Conservation (phyloP, 2,329 filamentous ascomycete genomes). For the Ceratocystis colombiana region DNA sequence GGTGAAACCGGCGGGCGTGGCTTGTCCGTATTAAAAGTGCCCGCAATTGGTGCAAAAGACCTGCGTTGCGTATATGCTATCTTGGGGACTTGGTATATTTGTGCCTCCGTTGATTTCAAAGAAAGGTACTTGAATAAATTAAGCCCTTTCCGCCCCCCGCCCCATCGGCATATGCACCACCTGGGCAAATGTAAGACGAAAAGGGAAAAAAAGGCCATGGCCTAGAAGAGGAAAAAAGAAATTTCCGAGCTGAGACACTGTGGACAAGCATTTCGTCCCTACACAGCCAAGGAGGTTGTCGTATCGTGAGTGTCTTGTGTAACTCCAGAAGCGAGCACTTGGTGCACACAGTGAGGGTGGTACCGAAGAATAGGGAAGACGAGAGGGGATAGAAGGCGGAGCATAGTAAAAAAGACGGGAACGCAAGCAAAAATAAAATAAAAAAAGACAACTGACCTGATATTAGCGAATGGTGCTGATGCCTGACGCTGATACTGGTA, state of each 20-base stretch:
- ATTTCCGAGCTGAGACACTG: conserved; percentile 8
- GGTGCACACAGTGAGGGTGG: neutral
- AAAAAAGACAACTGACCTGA: neutral
- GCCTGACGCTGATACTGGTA: neutral
- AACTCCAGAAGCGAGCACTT: conserved; percentile 12
- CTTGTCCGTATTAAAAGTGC: neutral
- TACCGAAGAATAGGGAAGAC: no score
- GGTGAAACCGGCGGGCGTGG: neutral
- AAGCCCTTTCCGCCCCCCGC: neutral
- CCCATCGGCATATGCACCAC: neutral
- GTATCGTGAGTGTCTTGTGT: conserved; percentile 7
- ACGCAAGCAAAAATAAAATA: neutral
- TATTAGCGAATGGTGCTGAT: neutral
- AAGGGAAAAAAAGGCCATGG: neutral
- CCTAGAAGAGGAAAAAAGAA: neutral
- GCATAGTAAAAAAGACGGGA: neutral
- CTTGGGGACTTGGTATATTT: no score
- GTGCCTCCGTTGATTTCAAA: neutral
- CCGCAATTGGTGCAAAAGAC: neutral
- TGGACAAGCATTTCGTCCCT: neutral
- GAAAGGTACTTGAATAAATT: neutral
- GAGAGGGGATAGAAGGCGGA: no score
- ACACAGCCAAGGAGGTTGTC: conserved; percentile 6
- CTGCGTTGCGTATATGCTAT: neutral
- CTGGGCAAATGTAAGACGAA: neutral